phyloP scores from a whole-genome alignment of 108 stramenopile genomes.

The Pelagomonas calceolata region DNA sequence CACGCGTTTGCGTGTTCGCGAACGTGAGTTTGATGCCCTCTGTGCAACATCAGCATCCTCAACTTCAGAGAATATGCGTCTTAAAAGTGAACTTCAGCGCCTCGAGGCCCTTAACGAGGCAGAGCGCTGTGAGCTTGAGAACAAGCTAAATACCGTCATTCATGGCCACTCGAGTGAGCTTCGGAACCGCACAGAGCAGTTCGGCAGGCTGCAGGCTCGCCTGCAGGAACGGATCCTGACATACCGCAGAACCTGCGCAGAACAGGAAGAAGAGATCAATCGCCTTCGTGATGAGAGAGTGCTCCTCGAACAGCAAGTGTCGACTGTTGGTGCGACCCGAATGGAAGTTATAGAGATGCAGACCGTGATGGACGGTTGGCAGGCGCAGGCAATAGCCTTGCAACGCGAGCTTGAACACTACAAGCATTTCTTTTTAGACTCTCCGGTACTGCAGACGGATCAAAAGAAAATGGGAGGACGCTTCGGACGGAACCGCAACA shows the following conservation, averaged over 20 bases:
- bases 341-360: conserved; percentile 13
- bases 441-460: too few relatives aligned
- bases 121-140: conserved; percentile 12
- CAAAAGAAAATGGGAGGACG: too few relatives aligned
- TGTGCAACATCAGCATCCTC: neutral
- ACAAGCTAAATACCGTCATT: conserved; percentile 6
- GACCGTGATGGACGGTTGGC: conserved; percentile 13
- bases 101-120: conserved; percentile 14
- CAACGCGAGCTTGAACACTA: conserved; percentile 9
- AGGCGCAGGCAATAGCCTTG: conserved; percentile 15
- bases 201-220: neutral
- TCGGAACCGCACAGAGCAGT: neutral
- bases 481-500: too few relatives aligned
- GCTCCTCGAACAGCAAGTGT: neutral
- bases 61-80: conserved; percentile 9
- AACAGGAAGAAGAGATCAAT: conserved; percentile 9
- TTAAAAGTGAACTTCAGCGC: conserved; percentile 5
- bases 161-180: conserved; percentile 8
- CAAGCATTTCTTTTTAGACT: too few relatives aligned
- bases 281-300: neutral
- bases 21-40: conserved; percentile 17
- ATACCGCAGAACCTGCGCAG: neutral
- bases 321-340: neutral
- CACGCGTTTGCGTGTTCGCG: conserved; percentile 6
- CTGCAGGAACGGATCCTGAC: conserved; percentile 2